Conservation (phyloP, 345 rosid species). For the Eutrema yunnanense region DNA sequence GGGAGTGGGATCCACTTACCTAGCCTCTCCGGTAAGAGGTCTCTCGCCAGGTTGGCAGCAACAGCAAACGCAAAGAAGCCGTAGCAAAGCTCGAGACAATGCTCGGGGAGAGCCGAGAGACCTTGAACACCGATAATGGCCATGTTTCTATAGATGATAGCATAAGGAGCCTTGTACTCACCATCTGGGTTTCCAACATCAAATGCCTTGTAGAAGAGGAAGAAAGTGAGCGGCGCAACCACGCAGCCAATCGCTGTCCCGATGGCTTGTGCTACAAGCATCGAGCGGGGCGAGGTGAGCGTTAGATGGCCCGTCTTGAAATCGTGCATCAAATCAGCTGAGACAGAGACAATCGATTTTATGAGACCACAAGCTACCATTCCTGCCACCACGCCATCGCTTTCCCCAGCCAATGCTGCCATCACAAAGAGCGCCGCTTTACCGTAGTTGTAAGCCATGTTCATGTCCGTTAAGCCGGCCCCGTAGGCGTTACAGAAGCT, state of each 20-base stretch:
- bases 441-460: slow-evolving; percentile 93
- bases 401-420: slow-evolving; percentile 62
- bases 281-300: slow-evolving; percentile 78
- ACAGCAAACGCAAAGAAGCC: slow-evolving; percentile 78
- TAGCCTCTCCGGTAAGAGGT: slow-evolving; percentile 38
- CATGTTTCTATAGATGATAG: slow-evolving; percentile 82
- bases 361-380: slow-evolving; percentile 88
- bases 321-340: slow-evolving; percentile 95
- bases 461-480: slow-evolving; percentile 94
- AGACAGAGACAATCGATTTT: slow-evolving; percentile 77
- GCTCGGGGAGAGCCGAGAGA: slow-evolving; percentile 79
- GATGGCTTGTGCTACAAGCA: slow-evolving; percentile 81
- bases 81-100: slow-evolving; percentile 80
- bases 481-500: slow-evolving; percentile 98
- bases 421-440: slow-evolving; percentile 84
- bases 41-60: slow-evolving; percentile 59
- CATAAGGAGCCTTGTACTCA: slow-evolving; percentile 96
- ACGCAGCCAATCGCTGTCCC: slow-evolving; percentile 87
- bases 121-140: slow-evolving; percentile 93
- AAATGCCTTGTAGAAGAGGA: slow-evolving; percentile 83
- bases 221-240: slow-evolving; percentile 81
- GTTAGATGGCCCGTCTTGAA: slow-evolving; percentile 92
- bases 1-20: slow-evolving; percentile 86
- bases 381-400: slow-evolving; percentile 76
- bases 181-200: slow-evolving; percentile 88